Evolutionary conservation across 2,329 filamentous ascomycete species (phyloP), one percentile per base, ranked within the genome.

Genomic region (Ilyonectria sp.): DNA sequence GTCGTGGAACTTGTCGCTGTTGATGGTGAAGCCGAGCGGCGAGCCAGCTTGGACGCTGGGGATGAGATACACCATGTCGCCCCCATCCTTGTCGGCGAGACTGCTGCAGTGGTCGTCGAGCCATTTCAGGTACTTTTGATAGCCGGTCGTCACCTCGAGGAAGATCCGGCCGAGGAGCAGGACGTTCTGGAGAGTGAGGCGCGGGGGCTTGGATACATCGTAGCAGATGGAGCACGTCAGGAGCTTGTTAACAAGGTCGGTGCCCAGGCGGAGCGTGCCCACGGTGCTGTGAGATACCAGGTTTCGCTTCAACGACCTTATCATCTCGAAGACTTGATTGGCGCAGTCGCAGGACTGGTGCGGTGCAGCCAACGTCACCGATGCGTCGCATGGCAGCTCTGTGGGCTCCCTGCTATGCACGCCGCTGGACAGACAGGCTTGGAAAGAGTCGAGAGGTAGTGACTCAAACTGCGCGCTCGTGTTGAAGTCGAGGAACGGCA

Each of bases 171-270:
- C 76, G n/a, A 77, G 71, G 4, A 78, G 70, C 1, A 77, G 69
- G 1, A 77, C 76, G 54, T 77, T 78, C 50, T 78, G 75, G 6
- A 77, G 68, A 2, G 76, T 78, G 19, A 75, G 43, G 19, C 75
- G 71, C 4, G 76, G 74, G 7, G 76, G 74, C 29, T 75, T 77
- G 1, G 74, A 74, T n/a, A 74, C 63, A 31, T 78, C 75, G 56
- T 76, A 78, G 69, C 76, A 78, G 23, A 69, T 68, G 5, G 70
- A 68, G 60, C 76, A 78, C 1, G 61, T 69, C 19, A 77, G 60
- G 37, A 78, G 49, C 13, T 67, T 61, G 21, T 76, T 73, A 43
- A 69, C 40, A 15, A 77, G 64, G 5, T 68, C 47, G 10, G 35
- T 37, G 4, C 23, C 61, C 13, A 33, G 61, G 19, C 61, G 61